Base-by-base conservation (phyloP, 345 rosid genomes). In the Ceriops tagal region DNA sequence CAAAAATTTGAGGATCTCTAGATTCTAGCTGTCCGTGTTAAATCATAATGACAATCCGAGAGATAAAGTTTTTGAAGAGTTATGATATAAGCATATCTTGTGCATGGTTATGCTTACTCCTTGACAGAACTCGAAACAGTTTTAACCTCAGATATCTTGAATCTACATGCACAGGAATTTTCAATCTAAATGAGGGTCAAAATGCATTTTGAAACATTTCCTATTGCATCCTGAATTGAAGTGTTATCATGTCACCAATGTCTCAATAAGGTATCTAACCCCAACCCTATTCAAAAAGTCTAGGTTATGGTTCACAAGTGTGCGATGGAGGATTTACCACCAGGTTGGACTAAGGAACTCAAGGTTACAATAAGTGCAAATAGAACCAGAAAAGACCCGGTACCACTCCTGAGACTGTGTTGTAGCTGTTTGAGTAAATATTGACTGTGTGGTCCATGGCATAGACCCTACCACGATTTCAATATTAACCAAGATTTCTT, bases 311-410 rank as follows among this genome's bases (percentile, higher is more conserved):
- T 39, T 71, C 62, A 63, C 47, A 75, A 67, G 57, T 61, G 77
- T 57, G 66, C 68, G 4, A 65, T 18, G 22, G 73, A 60, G 37
- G 82, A 76, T 71, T 76, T 71, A 69, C 84, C 84, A 2, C 69
- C 77, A 22, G 81, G 82, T 34, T 83, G 84, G 87, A 69, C 69
- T 53, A 83, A 76, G 74, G 79, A 80, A 64, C 35, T 68, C 64
- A 78, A 70, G 71, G 34, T 71, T 35, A 71, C 11, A 74, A 78
- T n/a, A 55, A 65, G 7, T 47, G 65, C 69, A 66, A 2, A 8
- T 35, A 53, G 67, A 77, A 66, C 20, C 22, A 78, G 56, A 64
- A 76, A 24, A 64, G 82, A 83, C 65, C 70, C 64, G 53, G 87
- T 83, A 64, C 76, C 35, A 39, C 39, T 70, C 37, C 1, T 20